Conservation (phyloP, 2,329 filamentous ascomycete genomes). For the Talaromyces sp. region DNA sequence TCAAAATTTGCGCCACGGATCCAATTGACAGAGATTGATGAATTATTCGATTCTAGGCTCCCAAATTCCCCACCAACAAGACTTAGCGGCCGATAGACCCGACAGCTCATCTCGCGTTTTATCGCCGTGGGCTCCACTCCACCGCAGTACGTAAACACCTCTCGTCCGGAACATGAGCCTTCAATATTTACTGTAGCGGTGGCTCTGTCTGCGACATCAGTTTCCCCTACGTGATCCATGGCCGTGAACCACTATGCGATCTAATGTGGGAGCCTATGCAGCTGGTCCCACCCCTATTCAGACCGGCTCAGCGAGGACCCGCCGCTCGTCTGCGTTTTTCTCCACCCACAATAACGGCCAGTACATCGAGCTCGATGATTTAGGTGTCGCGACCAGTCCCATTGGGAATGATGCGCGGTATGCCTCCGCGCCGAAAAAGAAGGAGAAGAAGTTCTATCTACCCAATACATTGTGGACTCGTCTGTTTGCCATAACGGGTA, state of each 20-base stretch:
- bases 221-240: background rate
- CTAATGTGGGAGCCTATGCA: slow-evolving; percentile 9
- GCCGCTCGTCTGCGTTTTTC: slow-evolving; percentile 8
- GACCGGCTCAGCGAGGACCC: slow-evolving; percentile 4
- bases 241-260: slow-evolving; percentile 11
- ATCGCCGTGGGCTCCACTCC: slow-evolving; percentile 1
- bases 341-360: slow-evolving; percentile 10
- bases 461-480: slow-evolving; percentile 24
- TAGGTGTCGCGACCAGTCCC: background rate
- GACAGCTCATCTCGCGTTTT: slow-evolving; percentile 8
- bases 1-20: too few relatives aligned
- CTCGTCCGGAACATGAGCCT: background rate
- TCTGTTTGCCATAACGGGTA: slow-evolving; percentile 16
- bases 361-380: slow-evolving; percentile 17
- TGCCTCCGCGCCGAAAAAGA: background rate
- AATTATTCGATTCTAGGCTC: background rate
- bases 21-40: slow-evolving; percentile 3
- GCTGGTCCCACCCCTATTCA: slow-evolving; percentile 7
- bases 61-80: background rate
- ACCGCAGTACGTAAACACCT: slow-evolving; percentile 4
- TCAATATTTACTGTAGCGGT: slow-evolving; percentile 1
- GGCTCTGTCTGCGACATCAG: background rate
- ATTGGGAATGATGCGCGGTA: slow-evolving; percentile 1
- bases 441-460: slow-evolving; percentile 11
- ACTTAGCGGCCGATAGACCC: slow-evolving; percentile 4